A percentile compares a stretch with the other conserved stretches of the same genome.
phyloP scores from a whole-genome alignment of 2,329 filamentous ascomycete species.

The Xylariaceae sp. region DNA sequence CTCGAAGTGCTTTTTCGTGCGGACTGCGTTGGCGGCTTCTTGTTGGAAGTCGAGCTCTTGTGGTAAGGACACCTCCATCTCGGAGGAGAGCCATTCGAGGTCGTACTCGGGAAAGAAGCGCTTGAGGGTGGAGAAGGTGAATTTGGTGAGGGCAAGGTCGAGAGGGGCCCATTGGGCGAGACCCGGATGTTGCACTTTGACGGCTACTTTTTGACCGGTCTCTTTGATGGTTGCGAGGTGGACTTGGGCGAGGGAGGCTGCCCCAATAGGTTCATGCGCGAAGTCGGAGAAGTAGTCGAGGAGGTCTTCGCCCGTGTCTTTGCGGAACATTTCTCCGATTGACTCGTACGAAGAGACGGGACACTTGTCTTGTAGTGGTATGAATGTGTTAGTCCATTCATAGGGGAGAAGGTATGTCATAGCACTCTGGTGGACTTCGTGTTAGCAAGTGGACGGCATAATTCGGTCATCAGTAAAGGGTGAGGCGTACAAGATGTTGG shows the following conservation, averaged over 20 bases:
- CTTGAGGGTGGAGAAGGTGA: constrained; percentile 87
- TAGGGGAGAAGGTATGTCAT: constrained; percentile 90
- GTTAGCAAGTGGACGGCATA: constrained; percentile 4
- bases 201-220: constrained; percentile 81
- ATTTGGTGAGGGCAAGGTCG: constrained; percentile 79
- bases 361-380: constrained; percentile 93
- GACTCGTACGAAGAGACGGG: constrained; percentile 87
- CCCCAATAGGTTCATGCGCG: constrained; percentile 74
- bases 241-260: constrained; percentile 91
- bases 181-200: constrained; percentile 92
- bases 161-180: constrained; percentile 86
- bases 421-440: constrained; percentile 60
- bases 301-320: constrained; percentile 75
- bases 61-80: constrained; percentile 88
- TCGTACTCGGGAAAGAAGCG: constrained; percentile 97
- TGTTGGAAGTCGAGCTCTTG: constrained; percentile 86
- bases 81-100: constrained; percentile 87
- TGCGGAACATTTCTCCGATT: constrained; percentile 78
- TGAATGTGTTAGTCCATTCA: constrained; percentile 94
- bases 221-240: constrained; percentile 81
- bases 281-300: constrained; percentile 86
- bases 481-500: constrained; percentile 69
- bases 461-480: not conserved
- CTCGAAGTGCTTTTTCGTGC: constrained; percentile 77
- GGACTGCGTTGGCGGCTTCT: constrained; percentile 79